Base-by-base conservation (phyloP, 2,329 filamentous ascomycete genomes). In the Monilinia laxa region DNA sequence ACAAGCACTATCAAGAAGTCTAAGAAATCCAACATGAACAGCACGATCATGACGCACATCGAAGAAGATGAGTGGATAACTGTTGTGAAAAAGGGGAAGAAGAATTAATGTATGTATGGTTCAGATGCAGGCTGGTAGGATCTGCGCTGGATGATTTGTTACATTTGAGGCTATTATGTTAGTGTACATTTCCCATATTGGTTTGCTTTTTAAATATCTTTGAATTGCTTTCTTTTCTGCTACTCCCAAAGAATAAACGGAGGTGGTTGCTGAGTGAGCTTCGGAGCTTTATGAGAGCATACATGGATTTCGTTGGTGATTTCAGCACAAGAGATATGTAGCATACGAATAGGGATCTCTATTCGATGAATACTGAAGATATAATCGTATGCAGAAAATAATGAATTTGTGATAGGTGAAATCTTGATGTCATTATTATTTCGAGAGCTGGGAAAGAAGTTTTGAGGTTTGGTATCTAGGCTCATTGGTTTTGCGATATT, bases 41-140 rank as follows among this genome's bases (percentile, higher is more conserved):
- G 28, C 10, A 18, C 20, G 12, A 18, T 12, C 4, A 12, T 20
- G 4, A 3, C 58, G 11, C n/a, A n/a, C 0, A 23, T 51, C 16
- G 57, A 62, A 28, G 28, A 66, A 2, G 31, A 28, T 7, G 57
- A 62, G 14, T 66, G 64, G 64, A 62, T n/a, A 14, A 55, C n/a
- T 1, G 57, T 66, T 40, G 38, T 23, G 18, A 66, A 62, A n/a
- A 66, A 62, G 25, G 64, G 64, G n/a, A 60, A 42, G 28, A 66
- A 66, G 57, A 28, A 65, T 12, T 59, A 10, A 59, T 49, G 31
- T 52, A 51, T 54, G 7, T 38, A 31, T 25, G 42, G 31, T 28
- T 35, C 3, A 20, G 23, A 38, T 49, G 6, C 25, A 51, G 28
- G 14, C 38, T 51, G 28, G 28, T 1, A 20, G n/a, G 20, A 38